A percentile compares a stretch with the other conserved stretches of the same genome.
Conservation (phyloP, 192 early-diverging fungal genomes). For the Chytriomyces confervae region DNA sequence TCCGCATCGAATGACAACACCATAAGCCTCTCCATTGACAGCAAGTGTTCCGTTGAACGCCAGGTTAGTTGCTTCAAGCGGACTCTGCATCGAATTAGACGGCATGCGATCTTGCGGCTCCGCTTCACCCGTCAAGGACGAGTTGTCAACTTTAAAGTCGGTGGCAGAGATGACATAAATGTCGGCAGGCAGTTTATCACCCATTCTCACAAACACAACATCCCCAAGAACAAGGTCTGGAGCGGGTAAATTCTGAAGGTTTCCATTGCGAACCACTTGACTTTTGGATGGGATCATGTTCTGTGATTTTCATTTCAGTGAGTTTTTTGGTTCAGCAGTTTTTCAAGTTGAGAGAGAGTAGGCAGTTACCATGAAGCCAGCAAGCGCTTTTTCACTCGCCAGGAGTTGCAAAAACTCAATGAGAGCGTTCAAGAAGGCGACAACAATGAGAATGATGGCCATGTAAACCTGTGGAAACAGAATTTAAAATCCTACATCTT, state of each 20-base stretch:
- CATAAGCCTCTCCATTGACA: conserved; percentile 82
- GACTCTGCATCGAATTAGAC: conserved; percentile 74
- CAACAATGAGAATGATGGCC: conserved; percentile 52
- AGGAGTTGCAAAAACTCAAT: conserved; percentile 54
- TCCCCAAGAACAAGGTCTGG: conserved; percentile 84
- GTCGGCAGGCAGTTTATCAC: conserved; percentile 96
- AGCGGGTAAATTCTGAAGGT: conserved; percentile 70
- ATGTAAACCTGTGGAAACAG: conserved; percentile 55
- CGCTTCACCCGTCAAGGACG: conserved; percentile 92
- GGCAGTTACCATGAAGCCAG: conserved; percentile 32
- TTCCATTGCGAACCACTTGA: conserved; percentile 78
- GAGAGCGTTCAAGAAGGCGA: conserved; percentile 52
- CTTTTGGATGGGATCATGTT: conserved; percentile 89
- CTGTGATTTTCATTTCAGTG: conserved; percentile 52
- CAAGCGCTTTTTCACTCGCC: conserved; percentile 36
- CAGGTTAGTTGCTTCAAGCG: conserved; percentile 91
- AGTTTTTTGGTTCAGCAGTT: neutral
- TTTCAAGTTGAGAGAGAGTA: neutral
- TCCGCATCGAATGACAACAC: conserved; percentile 91
- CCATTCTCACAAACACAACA: conserved; percentile 85
- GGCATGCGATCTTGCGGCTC: conserved; percentile 85
- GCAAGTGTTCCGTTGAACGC: conserved; percentile 89
- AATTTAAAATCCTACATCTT: neutral
- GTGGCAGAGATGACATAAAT: conserved; percentile 75
- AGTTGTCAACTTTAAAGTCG: conserved; percentile 97